A percentile compares a stretch with the other conserved stretches of the same genome.
phyloP scores from a whole-genome alignment of 2,329 filamentous ascomycete genomes.

The Fusarium fracticaudum region DNA sequence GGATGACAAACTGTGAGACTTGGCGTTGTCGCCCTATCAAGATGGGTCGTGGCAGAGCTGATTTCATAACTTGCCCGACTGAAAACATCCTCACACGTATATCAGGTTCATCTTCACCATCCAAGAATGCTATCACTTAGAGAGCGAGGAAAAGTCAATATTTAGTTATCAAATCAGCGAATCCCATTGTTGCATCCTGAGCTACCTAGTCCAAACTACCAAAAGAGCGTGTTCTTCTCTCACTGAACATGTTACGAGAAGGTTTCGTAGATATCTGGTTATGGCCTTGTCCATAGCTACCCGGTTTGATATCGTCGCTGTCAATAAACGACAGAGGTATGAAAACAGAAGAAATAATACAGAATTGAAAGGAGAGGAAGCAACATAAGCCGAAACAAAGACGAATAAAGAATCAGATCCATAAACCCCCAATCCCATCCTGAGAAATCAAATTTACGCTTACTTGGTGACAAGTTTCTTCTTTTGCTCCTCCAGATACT shows the following conservation, averaged over 20 bases:
- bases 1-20: background rate
- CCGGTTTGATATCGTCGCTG: slow-evolving; percentile 1
- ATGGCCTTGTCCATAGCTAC: slow-evolving; percentile 6
- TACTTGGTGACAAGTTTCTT: slow-evolving; percentile 53
- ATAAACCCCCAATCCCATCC: slow-evolving; percentile 35
- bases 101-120: background rate
- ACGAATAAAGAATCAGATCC: slow-evolving; percentile 17
- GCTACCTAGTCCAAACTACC: slow-evolving; percentile 34
- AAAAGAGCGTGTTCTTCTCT: slow-evolving; percentile 42
- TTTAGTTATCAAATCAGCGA: slow-evolving; percentile 5
- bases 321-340: background rate
- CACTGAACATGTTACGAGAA: slow-evolving; percentile 23
- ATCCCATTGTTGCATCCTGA: slow-evolving; percentile 39
- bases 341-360: slow-evolving; percentile 41
- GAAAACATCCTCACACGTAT: background rate
- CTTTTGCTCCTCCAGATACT: slow-evolving; percentile 70
- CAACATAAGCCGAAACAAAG: slow-evolving; percentile 21
- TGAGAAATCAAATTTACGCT: slow-evolving; percentile 29
- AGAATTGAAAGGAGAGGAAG: slow-evolving; percentile 32
- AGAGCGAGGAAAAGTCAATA: background rate
- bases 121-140: background rate
- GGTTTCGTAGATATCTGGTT: slow-evolving; percentile 20
- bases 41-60: background rate
- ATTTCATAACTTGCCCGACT: background rate
- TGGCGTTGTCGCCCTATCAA: background rate